Evolutionary conservation across 768 basidiomycete species (phyloP), one percentile per base, ranked within the genome.

Genomic region (Cyclocybe cylindracea): DNA sequence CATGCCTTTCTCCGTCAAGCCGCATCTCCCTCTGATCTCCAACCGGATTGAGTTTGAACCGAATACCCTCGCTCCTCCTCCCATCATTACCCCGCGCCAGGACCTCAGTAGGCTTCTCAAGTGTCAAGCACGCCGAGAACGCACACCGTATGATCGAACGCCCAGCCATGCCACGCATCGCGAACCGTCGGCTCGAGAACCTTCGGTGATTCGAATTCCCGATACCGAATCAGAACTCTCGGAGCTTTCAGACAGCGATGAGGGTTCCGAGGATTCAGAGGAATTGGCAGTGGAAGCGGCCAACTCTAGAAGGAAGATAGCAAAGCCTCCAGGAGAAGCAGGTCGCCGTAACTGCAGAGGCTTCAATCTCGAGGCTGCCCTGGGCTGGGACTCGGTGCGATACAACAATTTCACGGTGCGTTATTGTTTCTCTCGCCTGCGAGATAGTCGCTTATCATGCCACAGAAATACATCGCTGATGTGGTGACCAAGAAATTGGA

Each of bases 21-120:
- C 44, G 5, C 51, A 53, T 46, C 51, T 53, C 9, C 51, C 51
- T 5, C 51, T 53, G 29, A 46, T 46, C 36, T 40, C 51, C 13
- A 40, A 44, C 8, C 44, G 45, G n/a, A 34, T 53, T 16, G n/a
- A 46, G 11, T 53, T 53, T 29, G 35, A 53, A n/a, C 35, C 35
- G n/a, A 41, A 46, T 19, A n/a, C 37, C 4, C 51, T 47, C 10
- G 44, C 44, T 31, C 44, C 51, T 35, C 44, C 31, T 11, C 44
- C 51, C 8, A 18, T 46, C 10, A 46, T 53, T 11, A 53, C 51
- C 13, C 6, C n/a, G 10, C 51, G 51, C 11, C 4, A 14, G 5
- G 33, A 53, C 24, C 39, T 46, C n/a, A n/a, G n/a, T n/a, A n/a
- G n/a, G n/a, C n/a, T n/a, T n/a, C n/a, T n/a, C n/a, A n/a, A n/a